Evolutionary conservation across 2,329 filamentous ascomycete genomes (phyloP), one percentile per base, ranked within the genome.

Genomic region (Capronia epimyces): DNA sequence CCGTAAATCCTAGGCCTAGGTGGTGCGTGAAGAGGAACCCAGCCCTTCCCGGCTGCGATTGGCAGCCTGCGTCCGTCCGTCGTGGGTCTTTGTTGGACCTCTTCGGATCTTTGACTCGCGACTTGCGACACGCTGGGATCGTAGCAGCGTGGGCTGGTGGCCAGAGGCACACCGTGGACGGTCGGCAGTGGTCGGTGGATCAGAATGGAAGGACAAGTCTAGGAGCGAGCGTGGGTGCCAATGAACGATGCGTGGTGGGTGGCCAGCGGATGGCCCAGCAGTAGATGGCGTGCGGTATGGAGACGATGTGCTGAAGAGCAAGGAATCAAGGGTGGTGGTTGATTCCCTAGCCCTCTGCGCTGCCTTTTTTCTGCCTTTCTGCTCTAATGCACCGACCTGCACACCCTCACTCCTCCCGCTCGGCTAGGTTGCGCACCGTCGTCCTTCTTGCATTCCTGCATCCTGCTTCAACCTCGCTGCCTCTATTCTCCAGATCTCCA

Each of bases 381-480:
- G 55, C 55, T 57, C 55, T 57, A 57, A 57, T 57, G 55, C 55
- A 57, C 52, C 55, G 13, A 53, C 52, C 49, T 53, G 49, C 50
- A 44, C 55, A 53, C 54, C 50, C 54, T 45, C 48, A 51, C 50
- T 50, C 47, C 46, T 57, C 55, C 55, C 55, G 55, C 55, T 57
- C 55, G 55, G 55, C 55, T 57, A 57, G 51, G 39, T 36, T 42
- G 50, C 50, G 50, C 55, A 57, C 51, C 55, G 51, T 54, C 50
- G 34, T 47, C 43, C 49, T 40, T 36, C 50, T 49, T 57, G 53
- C 53, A 52, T 56, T 50, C 46, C 50, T 56, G 55, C 55, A 55
- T 57, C 55, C 51, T 57, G 55, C 55, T 56, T 55, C 55, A 49
- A 57, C 55, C 52, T 57, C 55, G 43, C 52, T 55, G 51, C 45